Evolutionary conservation across 2,329 filamentous ascomycete species (phyloP).

Genomic region (Whalleya microplaca): DNA sequence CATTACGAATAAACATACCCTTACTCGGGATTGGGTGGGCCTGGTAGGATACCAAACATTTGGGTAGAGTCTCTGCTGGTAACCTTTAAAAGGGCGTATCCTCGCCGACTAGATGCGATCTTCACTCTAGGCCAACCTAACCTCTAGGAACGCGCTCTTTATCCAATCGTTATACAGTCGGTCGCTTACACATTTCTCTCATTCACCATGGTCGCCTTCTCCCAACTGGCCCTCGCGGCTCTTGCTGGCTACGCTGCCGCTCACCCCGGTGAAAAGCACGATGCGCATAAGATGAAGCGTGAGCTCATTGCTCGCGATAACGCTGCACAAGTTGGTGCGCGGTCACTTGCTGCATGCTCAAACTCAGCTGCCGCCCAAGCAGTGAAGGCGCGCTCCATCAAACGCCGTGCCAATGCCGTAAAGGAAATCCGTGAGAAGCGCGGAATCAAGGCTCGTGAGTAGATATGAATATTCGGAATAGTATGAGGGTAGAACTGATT

Average conservation of each 20-base stretch:
- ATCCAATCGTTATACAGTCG: background rate
- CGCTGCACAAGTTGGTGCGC: conserved; percentile 37
- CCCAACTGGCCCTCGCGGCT: conserved; percentile 25
- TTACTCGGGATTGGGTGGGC: conserved; percentile 6
- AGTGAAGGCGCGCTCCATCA: conserved; percentile 44
- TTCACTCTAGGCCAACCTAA: background rate
- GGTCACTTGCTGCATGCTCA: conserved; percentile 45
- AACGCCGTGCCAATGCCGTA: conserved; percentile 45
- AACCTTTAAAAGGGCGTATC: conserved; percentile 7
- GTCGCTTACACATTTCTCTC: conserved; percentile 1
- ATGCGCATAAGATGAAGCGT: conserved; percentile 36
- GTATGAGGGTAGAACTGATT: background rate
- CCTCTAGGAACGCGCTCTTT: background rate
- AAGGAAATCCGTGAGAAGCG: conserved; percentile 44
- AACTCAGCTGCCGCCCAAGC: conserved; percentile 43
- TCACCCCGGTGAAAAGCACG: conserved; percentile 40
- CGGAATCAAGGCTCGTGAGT: conserved; percentile 35
- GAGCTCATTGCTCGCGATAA: conserved; percentile 40
- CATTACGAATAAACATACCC: conserved; percentile 17
- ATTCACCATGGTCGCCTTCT: conserved; percentile 30
- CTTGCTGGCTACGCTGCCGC: conserved; percentile 33
- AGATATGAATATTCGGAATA: background rate
- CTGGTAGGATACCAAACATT: background rate
- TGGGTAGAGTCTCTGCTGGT: conserved; percentile 2
- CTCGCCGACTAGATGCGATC: conserved; percentile 5